Conservation (phyloP, 1,284 basidiomycete species). For the Retiboletus flavoniger region DNA sequence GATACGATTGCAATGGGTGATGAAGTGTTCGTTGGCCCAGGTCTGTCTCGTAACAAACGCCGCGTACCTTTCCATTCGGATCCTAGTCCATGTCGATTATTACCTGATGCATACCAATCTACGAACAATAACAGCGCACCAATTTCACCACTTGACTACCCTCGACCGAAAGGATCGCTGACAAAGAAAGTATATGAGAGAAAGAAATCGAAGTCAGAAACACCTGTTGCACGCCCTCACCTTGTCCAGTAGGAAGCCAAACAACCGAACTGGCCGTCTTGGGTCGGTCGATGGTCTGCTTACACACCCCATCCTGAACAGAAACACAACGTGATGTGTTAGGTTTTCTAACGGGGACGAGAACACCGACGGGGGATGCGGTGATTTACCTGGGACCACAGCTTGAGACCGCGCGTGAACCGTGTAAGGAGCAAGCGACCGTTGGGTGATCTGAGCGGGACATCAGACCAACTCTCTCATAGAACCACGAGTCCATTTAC, state of each 20-base stretch:
- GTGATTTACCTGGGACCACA: conserved; percentile 67
- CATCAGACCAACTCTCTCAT: neutral
- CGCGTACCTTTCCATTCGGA: conserved; percentile 46
- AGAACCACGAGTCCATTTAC: conserved; percentile 33
- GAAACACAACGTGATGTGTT: neutral
- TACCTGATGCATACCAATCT: neutral
- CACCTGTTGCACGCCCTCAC: conserved; percentile 33
- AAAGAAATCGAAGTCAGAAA: conserved; percentile 26
- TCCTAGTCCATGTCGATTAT: conserved; percentile 41
- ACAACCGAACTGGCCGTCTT: conserved; percentile 61
- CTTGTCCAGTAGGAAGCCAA: conserved; percentile 68
- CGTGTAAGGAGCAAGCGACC: conserved; percentile 66
- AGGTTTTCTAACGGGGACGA: neutral
- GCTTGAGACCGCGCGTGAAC: conserved; percentile 63
- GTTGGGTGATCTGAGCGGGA: conserved; percentile 52
- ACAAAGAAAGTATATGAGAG: neutral
- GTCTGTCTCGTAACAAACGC: neutral
- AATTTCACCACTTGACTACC: conserved; percentile 51
- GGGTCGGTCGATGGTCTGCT: conserved; percentile 64
- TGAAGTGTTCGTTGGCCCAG: neutral
- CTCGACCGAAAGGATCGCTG: conserved; percentile 47
- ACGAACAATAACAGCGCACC: conserved; percentile 30
- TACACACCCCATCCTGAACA: conserved; percentile 66
- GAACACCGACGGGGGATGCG: neutral
- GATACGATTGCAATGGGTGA: neutral